phyloP scores from a whole-genome alignment of 352 stramenopile species.

The Saprolegnia parasitica region DNA sequence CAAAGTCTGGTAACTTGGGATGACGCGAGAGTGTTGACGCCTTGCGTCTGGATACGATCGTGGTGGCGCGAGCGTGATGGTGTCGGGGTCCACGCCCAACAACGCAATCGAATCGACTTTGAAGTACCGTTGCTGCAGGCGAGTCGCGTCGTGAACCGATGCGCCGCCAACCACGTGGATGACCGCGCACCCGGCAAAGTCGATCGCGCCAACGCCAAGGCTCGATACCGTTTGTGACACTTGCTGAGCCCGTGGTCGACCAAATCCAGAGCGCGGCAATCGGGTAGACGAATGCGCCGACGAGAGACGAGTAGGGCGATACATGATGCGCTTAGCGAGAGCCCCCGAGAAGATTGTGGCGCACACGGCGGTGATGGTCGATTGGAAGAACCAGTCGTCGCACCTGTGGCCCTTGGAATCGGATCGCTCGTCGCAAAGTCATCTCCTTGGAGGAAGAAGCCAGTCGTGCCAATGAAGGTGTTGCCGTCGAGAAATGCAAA shows the following conservation, averaged over 20 bases:
- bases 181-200: slow-evolving; percentile 61
- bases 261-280: slow-evolving; percentile 53
- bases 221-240: slow-evolving; percentile 30
- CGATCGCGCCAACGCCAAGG: slow-evolving; percentile 40
- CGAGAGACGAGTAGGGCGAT: slow-evolving; percentile 50
- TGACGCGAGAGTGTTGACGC: too few relatives aligned
- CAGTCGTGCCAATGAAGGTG: slow-evolving; percentile 30
- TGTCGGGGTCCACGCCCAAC: too few relatives aligned
- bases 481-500: slow-evolving; percentile 42
- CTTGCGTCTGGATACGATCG: too few relatives aligned
- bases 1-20: too few relatives aligned
- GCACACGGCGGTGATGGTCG: slow-evolving; percentile 55
- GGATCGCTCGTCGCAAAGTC: not conserved
- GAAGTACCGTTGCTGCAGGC: too few relatives aligned
- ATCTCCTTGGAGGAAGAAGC: slow-evolving; percentile 35
- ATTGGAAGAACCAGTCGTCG: slow-evolving; percentile 67
- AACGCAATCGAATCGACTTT: too few relatives aligned
- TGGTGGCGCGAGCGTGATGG: too few relatives aligned
- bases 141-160: slow-evolving; percentile 17
- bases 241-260: slow-evolving; percentile 39
- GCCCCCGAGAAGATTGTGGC: slow-evolving; percentile 68
- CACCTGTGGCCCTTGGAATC: slow-evolving; percentile 35
- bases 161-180: slow-evolving; percentile 65
- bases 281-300: slow-evolving; percentile 68
- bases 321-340: slow-evolving; percentile 51